A percentile compares a stretch with the other conserved stretches of the same genome.
Evolutionary conservation across 2,329 filamentous ascomycete genomes (phyloP).

Genomic region (Neurospora sp.): DNA sequence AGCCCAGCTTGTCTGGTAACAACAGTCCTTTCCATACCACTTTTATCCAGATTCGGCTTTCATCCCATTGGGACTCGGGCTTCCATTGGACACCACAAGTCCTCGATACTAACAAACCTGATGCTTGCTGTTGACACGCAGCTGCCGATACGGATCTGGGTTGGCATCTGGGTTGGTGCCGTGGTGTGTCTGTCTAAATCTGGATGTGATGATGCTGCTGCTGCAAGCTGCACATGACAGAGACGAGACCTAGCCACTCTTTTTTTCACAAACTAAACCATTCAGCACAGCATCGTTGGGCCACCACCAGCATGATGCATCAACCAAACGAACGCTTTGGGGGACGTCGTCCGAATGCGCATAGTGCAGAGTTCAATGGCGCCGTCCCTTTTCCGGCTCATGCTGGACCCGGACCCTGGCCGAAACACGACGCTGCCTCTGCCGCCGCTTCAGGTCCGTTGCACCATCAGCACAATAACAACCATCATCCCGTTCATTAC

Average conservation of each 20-base stretch:
- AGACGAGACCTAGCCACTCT: not conserved
- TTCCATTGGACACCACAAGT: not conserved
- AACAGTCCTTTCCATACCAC: not conserved
- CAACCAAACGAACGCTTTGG: not conserved
- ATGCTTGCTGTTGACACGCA: not conserved
- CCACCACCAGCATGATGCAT: not conserved
- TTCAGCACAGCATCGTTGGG: not conserved
- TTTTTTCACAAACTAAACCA: not conserved
- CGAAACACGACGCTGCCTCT: conserved; percentile 19
- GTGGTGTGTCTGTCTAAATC: not conserved
- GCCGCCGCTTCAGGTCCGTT: conserved; percentile 12
- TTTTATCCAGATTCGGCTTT: not conserved
- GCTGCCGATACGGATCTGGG: not conserved
- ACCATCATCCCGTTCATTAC: conserved; percentile 12
- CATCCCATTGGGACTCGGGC: not conserved
- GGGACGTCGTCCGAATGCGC: not conserved
- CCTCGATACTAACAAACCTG: not conserved
- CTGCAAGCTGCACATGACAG: not conserved
- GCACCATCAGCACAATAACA: conserved; percentile 6
- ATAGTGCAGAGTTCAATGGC: not conserved
- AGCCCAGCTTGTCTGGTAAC: not conserved
- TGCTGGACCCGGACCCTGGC: conserved; percentile 15
- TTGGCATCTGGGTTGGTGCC: not conserved
- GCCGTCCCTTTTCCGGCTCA: not conserved
- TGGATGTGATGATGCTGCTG: not conserved